Percentiles rank a stretch among this genome's conserved stretches.
Conservation (phyloP, 1,284 basidiomycete species). For the Boletus calvinii region DNA sequence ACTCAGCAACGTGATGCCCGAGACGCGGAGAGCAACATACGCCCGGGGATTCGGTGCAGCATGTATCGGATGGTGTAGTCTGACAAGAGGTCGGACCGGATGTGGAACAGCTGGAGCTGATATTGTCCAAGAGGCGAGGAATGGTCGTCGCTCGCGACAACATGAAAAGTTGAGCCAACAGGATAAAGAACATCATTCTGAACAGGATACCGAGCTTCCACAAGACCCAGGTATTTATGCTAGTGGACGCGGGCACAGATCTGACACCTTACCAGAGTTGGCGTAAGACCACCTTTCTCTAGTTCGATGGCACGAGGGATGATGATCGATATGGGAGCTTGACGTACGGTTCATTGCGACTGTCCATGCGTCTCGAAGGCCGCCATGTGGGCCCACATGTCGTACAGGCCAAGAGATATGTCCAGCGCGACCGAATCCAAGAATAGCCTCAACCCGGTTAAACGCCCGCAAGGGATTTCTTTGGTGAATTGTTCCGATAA, state of each 20-base stretch:
- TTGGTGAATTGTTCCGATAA: neutral
- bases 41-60: slow-evolving; percentile 55
- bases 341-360: neutral
- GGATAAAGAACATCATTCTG: slow-evolving; percentile 14
- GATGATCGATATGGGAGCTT: neutral
- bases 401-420: neutral
- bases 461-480: neutral
- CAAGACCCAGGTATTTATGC: slow-evolving; percentile 18
- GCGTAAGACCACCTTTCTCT: neutral
- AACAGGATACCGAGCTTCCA: neutral
- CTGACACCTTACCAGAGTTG: neutral
- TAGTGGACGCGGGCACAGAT: neutral
- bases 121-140: slow-evolving; percentile 33
- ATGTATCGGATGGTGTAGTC: slow-evolving; percentile 42
- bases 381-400: neutral
- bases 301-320: neutral
- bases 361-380: neutral
- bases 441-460: neutral
- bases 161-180: slow-evolving; percentile 19
- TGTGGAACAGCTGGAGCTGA: slow-evolving; percentile 43
- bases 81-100: slow-evolving; percentile 46
- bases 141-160: slow-evolving; percentile 13
- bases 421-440: neutral
- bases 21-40: slow-evolving; percentile 24
- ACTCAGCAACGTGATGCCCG: neutral